Evolutionary conservation across 495 filamentous ascomycete genomes (phyloP).

Genomic region (Tuber aestivum): DNA sequence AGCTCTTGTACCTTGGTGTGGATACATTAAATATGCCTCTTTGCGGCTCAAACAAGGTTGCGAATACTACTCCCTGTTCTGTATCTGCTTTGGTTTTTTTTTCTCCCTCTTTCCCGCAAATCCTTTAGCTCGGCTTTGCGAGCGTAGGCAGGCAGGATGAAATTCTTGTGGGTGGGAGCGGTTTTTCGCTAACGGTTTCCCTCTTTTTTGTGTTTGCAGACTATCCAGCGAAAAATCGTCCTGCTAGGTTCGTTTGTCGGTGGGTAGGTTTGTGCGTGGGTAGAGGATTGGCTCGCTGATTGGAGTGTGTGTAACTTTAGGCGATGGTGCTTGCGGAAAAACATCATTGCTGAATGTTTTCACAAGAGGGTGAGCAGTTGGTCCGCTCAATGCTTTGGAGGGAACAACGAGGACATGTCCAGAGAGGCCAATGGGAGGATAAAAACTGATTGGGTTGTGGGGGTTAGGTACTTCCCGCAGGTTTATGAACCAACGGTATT

Average conservation of each 20-base stretch:
- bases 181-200: conserved; percentile 27
- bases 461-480: conserved; percentile 81
- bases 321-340: conserved; percentile 96
- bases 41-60: conserved; percentile 44
- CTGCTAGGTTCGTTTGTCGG: conserved; percentile 58
- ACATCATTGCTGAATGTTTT: conserved; percentile 97
- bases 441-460: conserved; percentile 17
- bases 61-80: conserved; percentile 32
- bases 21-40: conserved; percentile 36
- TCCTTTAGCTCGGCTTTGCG: neutral
- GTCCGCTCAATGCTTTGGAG: conserved; percentile 8
- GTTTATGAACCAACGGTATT: conserved; percentile 99
- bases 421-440: neutral
- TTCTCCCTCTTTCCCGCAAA: neutral
- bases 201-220: conserved; percentile 47
- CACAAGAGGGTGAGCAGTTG: conserved; percentile 74
- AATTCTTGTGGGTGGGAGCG: neutral
- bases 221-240: conserved; percentile 94
- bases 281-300: conserved; percentile 38
- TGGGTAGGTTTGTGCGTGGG: neutral
- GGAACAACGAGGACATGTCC: neutral
- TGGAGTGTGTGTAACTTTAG: conserved; percentile 49
- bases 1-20: neutral
- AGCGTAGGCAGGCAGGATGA: conserved; percentile 3
- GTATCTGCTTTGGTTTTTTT: conserved; percentile 8